These are phyloP conservation scores for Glycine soja DNA, from an alignment of 306 rosid genomes.

Conservation along the genomic window DNA sequence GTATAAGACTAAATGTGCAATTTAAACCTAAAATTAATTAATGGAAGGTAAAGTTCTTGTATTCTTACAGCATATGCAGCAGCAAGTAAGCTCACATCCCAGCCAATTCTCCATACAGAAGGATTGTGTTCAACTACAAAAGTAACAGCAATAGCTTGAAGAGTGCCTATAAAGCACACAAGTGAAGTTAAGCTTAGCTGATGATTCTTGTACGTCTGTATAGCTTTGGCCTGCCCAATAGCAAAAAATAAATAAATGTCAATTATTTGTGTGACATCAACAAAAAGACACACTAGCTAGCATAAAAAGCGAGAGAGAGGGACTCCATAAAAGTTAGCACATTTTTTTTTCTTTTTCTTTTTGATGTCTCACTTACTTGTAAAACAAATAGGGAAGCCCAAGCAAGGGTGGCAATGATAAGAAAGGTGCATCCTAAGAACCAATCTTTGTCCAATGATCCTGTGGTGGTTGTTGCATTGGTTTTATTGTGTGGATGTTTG, in stretches of 20 bases:
- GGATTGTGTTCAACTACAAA: conserved; percentile 74
- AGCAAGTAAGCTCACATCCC: conserved; percentile 93
- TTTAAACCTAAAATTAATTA: neutral
- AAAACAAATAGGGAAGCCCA: conserved; percentile 92
- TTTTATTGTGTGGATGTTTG: conserved; percentile 47
- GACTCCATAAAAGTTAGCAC: neutral
- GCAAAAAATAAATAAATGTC: neutral
- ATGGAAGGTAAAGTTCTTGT: conserved; percentile 37
- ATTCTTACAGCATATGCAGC: conserved; percentile 97
- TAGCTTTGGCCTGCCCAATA: conserved; percentile 64
- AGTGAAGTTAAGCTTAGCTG: conserved; percentile 82
- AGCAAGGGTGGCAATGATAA: conserved; percentile 90
- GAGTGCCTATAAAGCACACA: conserved; percentile 78
- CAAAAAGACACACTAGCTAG: neutral
- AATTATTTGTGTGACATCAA: neutral
- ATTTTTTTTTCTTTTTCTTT: neutral
- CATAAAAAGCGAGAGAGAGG: neutral
- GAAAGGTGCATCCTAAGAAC: conserved; percentile 76
- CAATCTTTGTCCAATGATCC: conserved; percentile 65
- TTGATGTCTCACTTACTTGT: conserved; percentile 60
- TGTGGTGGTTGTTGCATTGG: conserved; percentile 47
- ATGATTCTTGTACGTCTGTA: conserved; percentile 84
- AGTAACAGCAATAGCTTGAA: conserved; percentile 89
- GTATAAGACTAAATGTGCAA: no score
- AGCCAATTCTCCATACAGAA: conserved; percentile 85